These are phyloP conservation scores for Stagonosporopsis vannaccii DNA, from an alignment of 2,329 filamentous ascomycete species.

Conservation along the genomic window DNA sequence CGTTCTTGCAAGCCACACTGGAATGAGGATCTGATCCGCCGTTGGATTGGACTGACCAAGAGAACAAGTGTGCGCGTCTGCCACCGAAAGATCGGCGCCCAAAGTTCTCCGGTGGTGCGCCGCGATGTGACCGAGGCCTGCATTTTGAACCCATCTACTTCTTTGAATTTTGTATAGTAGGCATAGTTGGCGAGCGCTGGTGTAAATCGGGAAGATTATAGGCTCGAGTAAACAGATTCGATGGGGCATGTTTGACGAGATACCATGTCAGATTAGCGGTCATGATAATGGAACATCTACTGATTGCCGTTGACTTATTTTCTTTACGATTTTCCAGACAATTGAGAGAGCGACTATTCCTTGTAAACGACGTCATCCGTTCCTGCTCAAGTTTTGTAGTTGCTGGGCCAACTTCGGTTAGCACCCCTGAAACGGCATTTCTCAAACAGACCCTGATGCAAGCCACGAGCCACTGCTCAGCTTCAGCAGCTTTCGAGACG, in stretches of 20 bases:
- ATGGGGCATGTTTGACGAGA: constrained; percentile 8
- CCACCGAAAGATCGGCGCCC: not conserved
- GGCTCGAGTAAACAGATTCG: not conserved
- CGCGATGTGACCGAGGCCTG: not conserved
- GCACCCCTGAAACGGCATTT: constrained; percentile 14
- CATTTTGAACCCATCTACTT: not conserved
- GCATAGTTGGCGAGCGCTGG: constrained; percentile 9
- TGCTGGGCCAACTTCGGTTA: constrained; percentile 19
- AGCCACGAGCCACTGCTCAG: not conserved
- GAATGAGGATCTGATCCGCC: not conserved
- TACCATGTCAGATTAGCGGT: constrained; percentile 17
- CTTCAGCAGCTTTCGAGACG: constrained; percentile 1
- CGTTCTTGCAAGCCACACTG: not conserved
- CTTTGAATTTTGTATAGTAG: constrained; percentile 16
- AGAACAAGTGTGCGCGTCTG: not conserved
- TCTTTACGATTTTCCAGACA: not conserved
- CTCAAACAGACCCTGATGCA: constrained; percentile 21
- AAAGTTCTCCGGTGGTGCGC: not conserved
- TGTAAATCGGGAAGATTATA: not conserved
- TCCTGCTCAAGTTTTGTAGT: not conserved
- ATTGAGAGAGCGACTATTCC: not conserved
- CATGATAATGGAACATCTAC: constrained; percentile 11
- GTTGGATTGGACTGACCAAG: not conserved
- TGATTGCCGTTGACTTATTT: constrained; percentile 7
- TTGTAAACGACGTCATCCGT: constrained; percentile 9